Base-by-base conservation (phyloP, 495 filamentous ascomycete genomes). In the Astrothelium macrocarpum region DNA sequence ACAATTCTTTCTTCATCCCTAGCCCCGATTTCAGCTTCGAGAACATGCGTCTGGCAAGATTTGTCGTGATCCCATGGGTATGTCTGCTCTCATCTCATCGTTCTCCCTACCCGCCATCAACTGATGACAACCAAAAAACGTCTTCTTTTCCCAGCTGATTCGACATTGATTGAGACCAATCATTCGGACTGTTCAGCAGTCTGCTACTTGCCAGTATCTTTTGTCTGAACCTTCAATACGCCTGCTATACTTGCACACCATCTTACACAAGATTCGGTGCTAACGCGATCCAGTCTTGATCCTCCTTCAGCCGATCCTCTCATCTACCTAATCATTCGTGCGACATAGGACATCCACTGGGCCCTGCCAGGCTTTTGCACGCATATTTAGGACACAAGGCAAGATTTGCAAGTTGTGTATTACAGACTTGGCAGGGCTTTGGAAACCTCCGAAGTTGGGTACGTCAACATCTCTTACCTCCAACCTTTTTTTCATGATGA, bases 111-210 rank as follows among this genome's bases (percentile, higher is more conserved):
- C 60, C 61, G 64, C 65, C 71, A 16, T 79, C 77, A 80, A 75
- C 87, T 86, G 91, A 96, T 96, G 91, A 94, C 85, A 85, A 67
- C 64, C 75, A 82, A 79, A 79, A 85, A 46, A 64, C 82, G 79
- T 84, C 91, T 96, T 95, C 90, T 93, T 95, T 89, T 88, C 86
- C 85, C 81, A 85, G 78, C 87, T 81, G 88, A 96, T 80, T 94
- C 91, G 91, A 85, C 90, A 87, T 86, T 96, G 91, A 93, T 80
- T 86, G 90, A 90, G 78, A 80, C 67, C 78, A 78, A 76, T 80
- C 81, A 81, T 84, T 78, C 83, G 85, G 87, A 84, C 80, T 78
- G 76, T 78, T 80, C 66, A 84, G 82, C 78, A 82, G 73, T 81
- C 80, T 76, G 78, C 84, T 95, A 94, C 91, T 96, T 91, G 91